A percentile compares a stretch with the other conserved stretches of the same genome.
Evolutionary conservation across 1,139 yeast genomes (phyloP).

Genomic region (Kluyveromyces sp.): DNA sequence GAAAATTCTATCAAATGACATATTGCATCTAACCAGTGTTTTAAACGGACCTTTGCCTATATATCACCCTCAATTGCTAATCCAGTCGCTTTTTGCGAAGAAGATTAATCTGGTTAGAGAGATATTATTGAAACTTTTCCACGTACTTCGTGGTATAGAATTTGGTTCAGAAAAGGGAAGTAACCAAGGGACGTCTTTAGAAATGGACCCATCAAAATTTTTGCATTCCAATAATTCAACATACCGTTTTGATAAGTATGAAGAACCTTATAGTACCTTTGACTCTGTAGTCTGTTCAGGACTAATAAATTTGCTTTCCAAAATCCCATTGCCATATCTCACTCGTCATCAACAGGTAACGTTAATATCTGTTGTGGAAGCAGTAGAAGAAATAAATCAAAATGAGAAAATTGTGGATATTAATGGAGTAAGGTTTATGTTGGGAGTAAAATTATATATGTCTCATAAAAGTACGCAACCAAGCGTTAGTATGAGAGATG

Average conservation of each 20-base stretch:
- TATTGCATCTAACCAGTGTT: slow-evolving; percentile 61
- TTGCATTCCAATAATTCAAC: slow-evolving; percentile 16
- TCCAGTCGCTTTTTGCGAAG: slow-evolving; percentile 66
- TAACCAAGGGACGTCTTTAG: slow-evolving; percentile 34
- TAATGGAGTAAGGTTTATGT: slow-evolving; percentile 63
- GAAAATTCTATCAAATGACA: slow-evolving; percentile 41
- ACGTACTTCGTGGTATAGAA: slow-evolving; percentile 45
- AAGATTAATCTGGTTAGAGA: slow-evolving; percentile 50
- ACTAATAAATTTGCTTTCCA: slow-evolving; percentile 53
- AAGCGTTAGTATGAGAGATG: slow-evolving; percentile 66
- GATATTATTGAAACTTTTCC: slow-evolving; percentile 47
- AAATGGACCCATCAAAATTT: slow-evolving; percentile 31
- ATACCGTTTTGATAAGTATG: slow-evolving; percentile 22
- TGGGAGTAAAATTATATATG: slow-evolving; percentile 66
- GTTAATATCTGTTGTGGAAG: slow-evolving; percentile 58
- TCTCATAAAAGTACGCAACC: slow-evolving; percentile 43
- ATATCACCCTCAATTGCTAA: slow-evolving; percentile 84
- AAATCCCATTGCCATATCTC: slow-evolving; percentile 63
- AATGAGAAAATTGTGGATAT: slow-evolving; percentile 51
- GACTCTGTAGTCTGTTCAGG: slow-evolving; percentile 40
- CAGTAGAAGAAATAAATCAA: slow-evolving; percentile 48
- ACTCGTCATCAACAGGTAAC: slow-evolving; percentile 92
- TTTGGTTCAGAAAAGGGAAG: slow-evolving; percentile 32
- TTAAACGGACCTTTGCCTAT: slow-evolving; percentile 85
- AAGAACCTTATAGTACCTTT: slow-evolving; percentile 39